These are phyloP conservation scores for Apostasia shenzhenica DNA, from an alignment of 106 monocot genomes.

Conservation along the genomic window DNA sequence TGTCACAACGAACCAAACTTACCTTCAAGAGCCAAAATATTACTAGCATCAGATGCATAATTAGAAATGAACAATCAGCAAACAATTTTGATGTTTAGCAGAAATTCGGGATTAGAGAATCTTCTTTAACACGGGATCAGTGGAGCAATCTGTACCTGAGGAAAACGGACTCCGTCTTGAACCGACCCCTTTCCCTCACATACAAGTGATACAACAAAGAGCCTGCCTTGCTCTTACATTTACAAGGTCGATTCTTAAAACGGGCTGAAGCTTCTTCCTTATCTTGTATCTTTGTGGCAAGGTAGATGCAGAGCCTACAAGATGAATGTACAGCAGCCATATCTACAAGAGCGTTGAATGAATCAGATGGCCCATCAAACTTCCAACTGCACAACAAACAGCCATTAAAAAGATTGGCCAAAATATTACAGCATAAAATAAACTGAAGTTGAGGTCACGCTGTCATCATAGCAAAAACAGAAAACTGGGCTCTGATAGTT, in stretches of 20 bases:
- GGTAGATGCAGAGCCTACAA: constrained; percentile 69
- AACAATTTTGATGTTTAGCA: too few species aligned
- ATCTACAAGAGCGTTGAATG: constrained; percentile 81
- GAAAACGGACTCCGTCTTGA: constrained; percentile 47
- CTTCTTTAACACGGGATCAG: too few species aligned
- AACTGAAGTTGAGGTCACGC: too few species aligned
- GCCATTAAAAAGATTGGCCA: not conserved
- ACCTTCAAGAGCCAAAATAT: too few species aligned
- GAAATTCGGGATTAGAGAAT: too few species aligned
- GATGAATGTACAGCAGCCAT: constrained; percentile 92
- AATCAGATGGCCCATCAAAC: constrained; percentile 76
- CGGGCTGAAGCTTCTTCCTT: constrained; percentile 39
- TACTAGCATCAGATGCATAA: too few species aligned
- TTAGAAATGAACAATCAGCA: too few species aligned
- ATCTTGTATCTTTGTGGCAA: constrained; percentile 61
- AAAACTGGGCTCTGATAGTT: too few species aligned
- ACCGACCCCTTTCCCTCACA: constrained; percentile 74
- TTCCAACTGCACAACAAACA: constrained; percentile 44
- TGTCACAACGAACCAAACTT: too few species aligned
- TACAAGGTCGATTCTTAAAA: constrained; percentile 59
- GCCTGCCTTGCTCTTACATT: constrained; percentile 28
- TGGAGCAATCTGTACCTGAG: constrained; percentile 35
- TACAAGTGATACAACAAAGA: constrained; percentile 56
- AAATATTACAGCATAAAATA: too few species aligned
- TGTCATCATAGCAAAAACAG: too few species aligned